These are phyloP conservation scores for Metarhizium sp. DNA, from an alignment of 2,329 filamentous ascomycete species.

Conservation along the genomic window DNA sequence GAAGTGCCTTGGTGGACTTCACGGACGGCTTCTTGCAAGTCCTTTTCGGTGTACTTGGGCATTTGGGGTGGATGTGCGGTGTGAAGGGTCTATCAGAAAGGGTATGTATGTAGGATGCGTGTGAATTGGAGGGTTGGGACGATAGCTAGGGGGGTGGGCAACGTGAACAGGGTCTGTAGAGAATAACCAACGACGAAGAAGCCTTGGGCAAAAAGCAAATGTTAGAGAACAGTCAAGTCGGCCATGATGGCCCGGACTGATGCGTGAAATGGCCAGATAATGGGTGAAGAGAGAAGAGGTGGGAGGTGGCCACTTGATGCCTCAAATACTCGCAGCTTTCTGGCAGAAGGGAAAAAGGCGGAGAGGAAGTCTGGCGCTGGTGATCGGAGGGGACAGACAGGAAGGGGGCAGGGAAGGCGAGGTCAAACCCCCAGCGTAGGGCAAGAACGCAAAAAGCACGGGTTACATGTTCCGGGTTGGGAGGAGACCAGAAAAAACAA, in stretches of 20 bases:
- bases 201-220: constrained; percentile 5
- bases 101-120: neutral
- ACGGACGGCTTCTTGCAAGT: constrained; percentile 9
- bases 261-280: constrained; percentile 6
- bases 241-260: constrained; percentile 6
- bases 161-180: constrained; percentile 5
- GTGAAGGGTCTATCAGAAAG: neutral
- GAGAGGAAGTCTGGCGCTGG: neutral
- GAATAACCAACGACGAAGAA: constrained; percentile 8
- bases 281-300: constrained; percentile 3
- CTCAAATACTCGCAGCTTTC: constrained; percentile 7
- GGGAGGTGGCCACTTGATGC: constrained; percentile 5
- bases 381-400: neutral
- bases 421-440: neutral
- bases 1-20: constrained; percentile 9
- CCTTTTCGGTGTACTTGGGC: constrained; percentile 9
- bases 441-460: neutral
- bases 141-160: neutral
- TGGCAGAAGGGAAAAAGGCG: neutral
- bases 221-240: constrained; percentile 8
- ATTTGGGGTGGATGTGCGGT: constrained; percentile 4
- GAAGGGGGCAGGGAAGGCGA: neutral
- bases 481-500: neutral
- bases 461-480: neutral
- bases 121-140: constrained; percentile 1